Evolutionary conservation across 352 stramenopile genomes (phyloP).

Genomic region (Globisporangium solare): DNA sequence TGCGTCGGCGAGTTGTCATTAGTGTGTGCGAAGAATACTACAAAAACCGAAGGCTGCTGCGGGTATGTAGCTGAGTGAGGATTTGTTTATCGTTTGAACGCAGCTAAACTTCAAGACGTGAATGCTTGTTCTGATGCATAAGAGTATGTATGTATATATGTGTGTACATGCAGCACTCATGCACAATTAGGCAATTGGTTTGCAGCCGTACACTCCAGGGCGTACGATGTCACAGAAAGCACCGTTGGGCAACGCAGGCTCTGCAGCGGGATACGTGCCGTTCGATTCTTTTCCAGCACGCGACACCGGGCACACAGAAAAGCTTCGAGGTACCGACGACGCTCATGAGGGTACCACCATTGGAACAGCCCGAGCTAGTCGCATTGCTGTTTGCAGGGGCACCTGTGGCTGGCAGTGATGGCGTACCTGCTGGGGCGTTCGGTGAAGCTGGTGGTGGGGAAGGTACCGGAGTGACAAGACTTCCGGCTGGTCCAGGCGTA

Average conservation of each 20-base stretch:
- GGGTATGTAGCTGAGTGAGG: neutral
- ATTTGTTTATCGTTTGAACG: neutral
- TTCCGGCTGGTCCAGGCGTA: neutral
- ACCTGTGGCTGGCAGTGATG: neutral
- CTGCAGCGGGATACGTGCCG: conserved; percentile 3
- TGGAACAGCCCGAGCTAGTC: conserved; percentile 3
- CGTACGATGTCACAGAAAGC: conserved; percentile 10
- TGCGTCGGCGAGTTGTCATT: neutral
- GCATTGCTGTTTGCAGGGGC: neutral
- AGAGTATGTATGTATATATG: too few species aligned
- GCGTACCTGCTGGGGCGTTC: too few species aligned
- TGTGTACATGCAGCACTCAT: neutral
- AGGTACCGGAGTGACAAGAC: conserved; percentile 2
- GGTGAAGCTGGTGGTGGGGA: neutral
- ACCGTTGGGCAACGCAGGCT: conserved; percentile 9
- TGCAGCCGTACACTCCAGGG: conserved; percentile 10
- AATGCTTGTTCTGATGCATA: too few species aligned
- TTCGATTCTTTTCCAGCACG: conserved; percentile 7
- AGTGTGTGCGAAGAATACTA: neutral
- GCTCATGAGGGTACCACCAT: conserved; percentile 6
- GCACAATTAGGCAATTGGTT: conserved; percentile 7
- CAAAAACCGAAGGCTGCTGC: neutral
- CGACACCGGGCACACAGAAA: conserved; percentile 16
- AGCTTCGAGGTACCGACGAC: conserved; percentile 15
- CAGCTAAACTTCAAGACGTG: too few species aligned